These are phyloP conservation scores for Microbotryum silenes-acaulis DNA, from an alignment of 1,284 basidiomycete genomes.

Conservation along the genomic window DNA sequence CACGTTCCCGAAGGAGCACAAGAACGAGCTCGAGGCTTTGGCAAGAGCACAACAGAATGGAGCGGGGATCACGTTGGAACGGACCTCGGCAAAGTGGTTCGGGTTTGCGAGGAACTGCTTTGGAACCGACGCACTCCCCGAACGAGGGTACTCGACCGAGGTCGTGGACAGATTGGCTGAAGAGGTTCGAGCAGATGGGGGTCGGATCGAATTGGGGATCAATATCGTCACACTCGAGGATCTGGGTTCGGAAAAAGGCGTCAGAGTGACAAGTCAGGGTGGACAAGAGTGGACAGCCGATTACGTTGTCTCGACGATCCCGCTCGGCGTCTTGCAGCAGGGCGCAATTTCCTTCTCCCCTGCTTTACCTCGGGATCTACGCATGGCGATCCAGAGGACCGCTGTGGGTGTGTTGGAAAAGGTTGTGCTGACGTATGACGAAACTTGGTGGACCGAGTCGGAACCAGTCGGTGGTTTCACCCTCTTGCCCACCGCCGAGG, in stretches of 20 bases:
- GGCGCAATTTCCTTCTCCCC: constrained; percentile 38
- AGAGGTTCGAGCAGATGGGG: constrained; percentile 40
- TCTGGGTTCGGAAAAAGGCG: constrained; percentile 25
- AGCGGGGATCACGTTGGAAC: constrained; percentile 45
- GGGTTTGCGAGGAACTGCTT: constrained; percentile 42
- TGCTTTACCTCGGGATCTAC: constrained; percentile 35
- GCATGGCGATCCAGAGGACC: constrained; percentile 38
- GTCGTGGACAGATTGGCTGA: constrained; percentile 41
- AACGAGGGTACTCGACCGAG: constrained; percentile 44
- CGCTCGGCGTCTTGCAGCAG: constrained; percentile 43
- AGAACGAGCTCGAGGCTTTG: constrained; percentile 33
- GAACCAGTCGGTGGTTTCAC: constrained; percentile 21
- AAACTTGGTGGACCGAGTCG: constrained; percentile 46
- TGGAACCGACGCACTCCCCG: constrained; percentile 47
- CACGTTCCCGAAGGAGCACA: not conserved
- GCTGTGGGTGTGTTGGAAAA: constrained; percentile 47
- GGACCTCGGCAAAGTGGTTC: constrained; percentile 41
- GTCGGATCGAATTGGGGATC: constrained; percentile 38
- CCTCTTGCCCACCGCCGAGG: constrained; percentile 22
- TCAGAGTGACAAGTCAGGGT: constrained; percentile 35
- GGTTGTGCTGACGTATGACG: constrained; percentile 44
- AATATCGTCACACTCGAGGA: constrained; percentile 36
- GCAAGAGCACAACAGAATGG: constrained; percentile 47
- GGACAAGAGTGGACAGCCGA: constrained; percentile 38
- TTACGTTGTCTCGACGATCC: constrained; percentile 43